Conservation (phyloP, 1,284 basidiomycete genomes). For the Hemileccinum hortonii region DNA sequence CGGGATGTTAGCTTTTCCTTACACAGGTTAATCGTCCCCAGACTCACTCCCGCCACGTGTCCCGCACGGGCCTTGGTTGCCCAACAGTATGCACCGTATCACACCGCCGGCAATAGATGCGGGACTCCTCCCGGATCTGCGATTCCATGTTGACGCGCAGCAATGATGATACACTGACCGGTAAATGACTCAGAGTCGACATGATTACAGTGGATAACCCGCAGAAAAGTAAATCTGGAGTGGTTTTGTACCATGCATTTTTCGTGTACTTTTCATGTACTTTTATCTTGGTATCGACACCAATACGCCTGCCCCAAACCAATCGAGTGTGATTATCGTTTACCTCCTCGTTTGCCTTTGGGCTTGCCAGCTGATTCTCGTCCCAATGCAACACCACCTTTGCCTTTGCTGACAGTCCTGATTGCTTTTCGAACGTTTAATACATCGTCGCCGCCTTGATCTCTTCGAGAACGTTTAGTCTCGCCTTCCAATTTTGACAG, state of each 20-base stretch:
- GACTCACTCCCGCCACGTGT: too few relatives aligned
- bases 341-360: constrained; percentile 27
- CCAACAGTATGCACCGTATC: too few relatives aligned
- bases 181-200: too few relatives aligned
- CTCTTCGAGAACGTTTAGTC: constrained; percentile 58
- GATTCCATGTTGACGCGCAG: too few relatives aligned
- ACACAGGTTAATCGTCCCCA: too few relatives aligned
- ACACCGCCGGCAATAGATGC: too few relatives aligned
- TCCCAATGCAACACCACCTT: constrained; percentile 59
- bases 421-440: constrained; percentile 89
- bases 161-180: too few relatives aligned
- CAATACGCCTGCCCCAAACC: neutral
- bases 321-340: constrained; percentile 10
- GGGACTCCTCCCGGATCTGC: too few relatives aligned
- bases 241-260: constrained; percentile 13
- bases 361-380: constrained; percentile 29
- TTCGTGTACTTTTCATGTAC: neutral
- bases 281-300: constrained; percentile 7
- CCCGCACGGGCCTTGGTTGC: too few relatives aligned
- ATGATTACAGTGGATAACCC: too few relatives aligned
- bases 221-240: constrained; percentile 20
- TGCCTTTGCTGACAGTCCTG: constrained; percentile 68
- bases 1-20: too few relatives aligned
- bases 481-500: constrained; percentile 77
- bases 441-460: constrained; percentile 51